Evolutionary conservation across 2,329 filamentous ascomycete species (phyloP).

Genomic region (Pseudogymnoascus sp.): DNA sequence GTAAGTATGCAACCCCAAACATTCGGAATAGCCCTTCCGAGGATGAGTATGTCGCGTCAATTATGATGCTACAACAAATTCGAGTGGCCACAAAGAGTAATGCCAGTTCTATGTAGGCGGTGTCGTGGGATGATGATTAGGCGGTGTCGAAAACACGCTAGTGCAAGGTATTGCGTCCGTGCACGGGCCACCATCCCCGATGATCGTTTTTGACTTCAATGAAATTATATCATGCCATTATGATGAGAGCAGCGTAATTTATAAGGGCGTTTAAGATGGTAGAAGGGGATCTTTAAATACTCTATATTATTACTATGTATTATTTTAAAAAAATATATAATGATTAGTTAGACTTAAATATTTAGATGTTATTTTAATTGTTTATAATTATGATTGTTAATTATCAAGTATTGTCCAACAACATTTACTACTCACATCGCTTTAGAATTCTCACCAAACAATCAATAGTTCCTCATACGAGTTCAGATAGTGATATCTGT

Average conservation of each 20-base stretch:
- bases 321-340: not conserved
- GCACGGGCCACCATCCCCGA: not conserved
- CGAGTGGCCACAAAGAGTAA: constrained; percentile 9
- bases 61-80: not conserved
- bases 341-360: not conserved
- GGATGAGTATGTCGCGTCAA: not conserved
- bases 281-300: not conserved
- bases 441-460: not conserved
- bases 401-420: not conserved
- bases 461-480: not conserved
- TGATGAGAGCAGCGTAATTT: not conserved
- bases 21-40: not conserved
- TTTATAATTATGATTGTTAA: not conserved
- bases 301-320: not conserved
- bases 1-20: not conserved
- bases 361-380: not conserved
- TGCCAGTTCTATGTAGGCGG: constrained; percentile 10
- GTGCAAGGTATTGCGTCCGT: not conserved
- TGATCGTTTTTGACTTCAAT: not conserved
- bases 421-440: not conserved
- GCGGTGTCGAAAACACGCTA: constrained; percentile 9
- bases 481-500: no score
- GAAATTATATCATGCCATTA: not conserved
- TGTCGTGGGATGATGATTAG: constrained; percentile 8
- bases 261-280: not conserved